These are phyloP conservation scores for Purshia tridentata DNA, from an alignment of 306 rosid genomes.

Conservation along the genomic window DNA sequence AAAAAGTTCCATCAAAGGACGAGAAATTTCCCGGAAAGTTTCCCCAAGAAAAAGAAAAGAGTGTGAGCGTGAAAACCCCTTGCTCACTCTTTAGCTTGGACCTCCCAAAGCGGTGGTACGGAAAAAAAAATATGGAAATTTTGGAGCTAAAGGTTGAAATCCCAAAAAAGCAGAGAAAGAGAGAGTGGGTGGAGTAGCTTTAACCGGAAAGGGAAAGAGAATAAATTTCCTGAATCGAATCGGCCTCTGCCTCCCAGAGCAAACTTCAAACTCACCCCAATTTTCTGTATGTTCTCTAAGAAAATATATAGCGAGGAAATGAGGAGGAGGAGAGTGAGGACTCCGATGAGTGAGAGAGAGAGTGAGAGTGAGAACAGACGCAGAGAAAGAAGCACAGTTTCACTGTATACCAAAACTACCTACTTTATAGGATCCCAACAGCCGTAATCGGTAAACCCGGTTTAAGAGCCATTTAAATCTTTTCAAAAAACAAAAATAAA, in stretches of 20 bases:
- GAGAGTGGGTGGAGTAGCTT: slow-evolving; percentile 32
- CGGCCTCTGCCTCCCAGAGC: slow-evolving; percentile 17
- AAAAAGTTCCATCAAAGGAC: slow-evolving; percentile 41
- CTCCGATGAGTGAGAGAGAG: background rate
- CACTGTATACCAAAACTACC: slow-evolving; percentile 28
- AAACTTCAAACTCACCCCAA: background rate
- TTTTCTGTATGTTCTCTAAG: too few species aligned
- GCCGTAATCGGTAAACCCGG: slow-evolving; percentile 39
- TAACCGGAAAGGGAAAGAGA: slow-evolving; percentile 44
- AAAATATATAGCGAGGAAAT: background rate
- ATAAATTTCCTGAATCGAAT: slow-evolving; percentile 9
- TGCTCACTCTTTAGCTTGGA: too few species aligned
- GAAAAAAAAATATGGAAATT: slow-evolving; percentile 25
- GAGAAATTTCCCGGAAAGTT: slow-evolving; percentile 60
- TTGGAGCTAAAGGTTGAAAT: slow-evolving; percentile 29
- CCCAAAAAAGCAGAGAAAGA: background rate
- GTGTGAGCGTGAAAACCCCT: slow-evolving; percentile 40
- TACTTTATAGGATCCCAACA: slow-evolving; percentile 61
- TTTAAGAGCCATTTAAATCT: slow-evolving; percentile 19
- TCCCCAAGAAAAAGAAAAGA: slow-evolving; percentile 21
- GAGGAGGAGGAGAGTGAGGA: background rate
- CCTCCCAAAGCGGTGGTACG: slow-evolving; percentile 11
- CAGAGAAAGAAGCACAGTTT: slow-evolving; percentile 19
- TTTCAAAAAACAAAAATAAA: background rate
- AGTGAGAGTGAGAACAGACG: background rate